Evolutionary conservation across 495 filamentous ascomycete species (phyloP).

Genomic region (Daldinia decipiens): DNA sequence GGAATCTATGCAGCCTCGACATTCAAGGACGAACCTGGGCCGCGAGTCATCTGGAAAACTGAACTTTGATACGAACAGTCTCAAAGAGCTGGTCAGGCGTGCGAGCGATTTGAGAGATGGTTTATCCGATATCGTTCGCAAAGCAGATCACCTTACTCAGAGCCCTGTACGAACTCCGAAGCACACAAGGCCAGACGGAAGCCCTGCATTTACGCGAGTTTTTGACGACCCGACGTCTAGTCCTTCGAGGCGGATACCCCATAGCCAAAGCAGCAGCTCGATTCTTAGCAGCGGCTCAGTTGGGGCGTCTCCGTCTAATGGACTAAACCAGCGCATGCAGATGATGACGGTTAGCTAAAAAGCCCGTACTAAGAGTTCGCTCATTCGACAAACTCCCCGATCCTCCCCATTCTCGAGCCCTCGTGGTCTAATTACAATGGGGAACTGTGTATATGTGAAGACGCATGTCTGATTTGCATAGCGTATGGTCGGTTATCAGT

Average conservation of each 20-base stretch:
- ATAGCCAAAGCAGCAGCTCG: slow-evolving; percentile 63
- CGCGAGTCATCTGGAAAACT: slow-evolving; percentile 73
- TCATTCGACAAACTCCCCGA: background rate
- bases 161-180: slow-evolving; percentile 66
- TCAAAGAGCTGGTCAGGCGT: slow-evolving; percentile 85
- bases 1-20: slow-evolving; percentile 80
- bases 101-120: slow-evolving; percentile 79
- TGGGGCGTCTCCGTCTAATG: slow-evolving; percentile 59
- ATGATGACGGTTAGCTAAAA: slow-evolving; percentile 72
- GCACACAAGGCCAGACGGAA: slow-evolving; percentile 59
- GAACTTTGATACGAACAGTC: slow-evolving; percentile 89
- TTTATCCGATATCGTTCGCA: slow-evolving; percentile 79
- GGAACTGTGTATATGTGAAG: slow-evolving; percentile 48
- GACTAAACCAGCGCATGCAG: slow-evolving; percentile 68
- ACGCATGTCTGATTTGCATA: slow-evolving; percentile 48
- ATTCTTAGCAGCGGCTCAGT: slow-evolving; percentile 60
- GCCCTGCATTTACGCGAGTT: slow-evolving; percentile 70
- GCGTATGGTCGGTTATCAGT: slow-evolving; percentile 37
- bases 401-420: background rate
- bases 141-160: slow-evolving; percentile 76
- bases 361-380: background rate
- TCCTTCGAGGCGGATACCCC: slow-evolving; percentile 57
- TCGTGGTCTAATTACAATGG: slow-evolving; percentile 27
- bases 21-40: slow-evolving; percentile 52
- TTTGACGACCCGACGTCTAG: slow-evolving; percentile 67